Base-by-base conservation (phyloP, 495 filamentous ascomycete genomes). In the Cenococcum geophilum region DNA sequence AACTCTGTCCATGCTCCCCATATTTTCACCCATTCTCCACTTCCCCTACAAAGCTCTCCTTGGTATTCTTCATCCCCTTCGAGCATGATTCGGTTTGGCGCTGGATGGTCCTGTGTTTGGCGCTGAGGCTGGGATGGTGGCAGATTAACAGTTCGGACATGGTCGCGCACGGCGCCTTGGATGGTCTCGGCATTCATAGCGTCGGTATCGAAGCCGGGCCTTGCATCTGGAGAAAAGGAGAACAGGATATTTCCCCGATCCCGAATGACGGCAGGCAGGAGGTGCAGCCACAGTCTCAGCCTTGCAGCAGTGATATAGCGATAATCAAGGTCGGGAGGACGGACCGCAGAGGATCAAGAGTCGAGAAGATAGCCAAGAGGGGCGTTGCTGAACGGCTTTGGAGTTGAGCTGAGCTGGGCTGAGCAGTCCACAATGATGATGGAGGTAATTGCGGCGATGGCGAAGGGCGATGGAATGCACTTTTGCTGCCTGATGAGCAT, bases 281-380 rank as follows among this genome's bases (percentile, higher is more conserved):
- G 54, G 10, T 56, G 54, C 54, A 43, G 54, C 54, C 54, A 40
- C 54, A 18, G 54, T 56, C 16, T 56, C 34, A 52, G 49, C 49
- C 49, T 52, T 20, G 54, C 34, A 56, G 32, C 8, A 23, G 27
- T 10, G 14, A 32, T 32, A 32, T 32, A 32, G 27, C 3, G 27
- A 32, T 32, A 32, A 32, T 3, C 27, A 2, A 32, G 27, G 27
- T 6, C 2, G 3, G 6, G 27, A 32, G 37, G 25, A 25, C 20
- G 6, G 16, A 52, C 12, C 14, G 1, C 0, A 16, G 23, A 23
- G 49, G 23, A 27, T 16, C 14, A 22, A 10, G 49, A 52, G 25
- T 23, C 21, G 49, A 27, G 5, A 32, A 11, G 23, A 27, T 16
- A 25, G 49, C 8, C 8, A 23, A 23, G 14, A 25, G 21, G 1